Base-by-base conservation (phyloP, 2,329 filamentous ascomycete species). In the Nemania bipapillata region DNA sequence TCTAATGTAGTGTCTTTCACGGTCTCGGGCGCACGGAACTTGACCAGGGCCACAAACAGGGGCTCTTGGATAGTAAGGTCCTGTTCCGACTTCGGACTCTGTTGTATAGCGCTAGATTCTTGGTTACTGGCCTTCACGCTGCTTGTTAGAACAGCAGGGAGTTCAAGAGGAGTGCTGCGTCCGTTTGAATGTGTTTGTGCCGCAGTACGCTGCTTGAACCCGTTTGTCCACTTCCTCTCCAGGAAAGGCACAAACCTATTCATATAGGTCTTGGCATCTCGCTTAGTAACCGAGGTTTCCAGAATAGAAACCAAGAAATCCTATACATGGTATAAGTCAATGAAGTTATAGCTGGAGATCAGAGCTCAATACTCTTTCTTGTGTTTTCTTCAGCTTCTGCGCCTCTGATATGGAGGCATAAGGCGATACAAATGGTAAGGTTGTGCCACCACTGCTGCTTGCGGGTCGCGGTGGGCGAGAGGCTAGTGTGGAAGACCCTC, bases 181-280 rank as follows among this genome's bases (percentile, higher is more conserved):
- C 64, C 64, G 73, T 75, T 67, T 63, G 62, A 63, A 70, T 71
- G 74, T 64, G 76, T 71, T 67, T 77, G 73, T 17, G 65, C 40
- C 12, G 74, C 24, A 12, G 54, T 67, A 58, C 72, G 76, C 66
- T 74, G 76, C 79, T 78, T 74, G 73, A 76, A 71, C 74, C 70
- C 74, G 22, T 75, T 80, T 66, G 74, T 75, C 56, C 72, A 70
- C 63, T 76, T 79, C 71, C 76, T 79, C 73, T 78, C 74, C n/a
- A 79, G 73, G 20, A 73, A 76, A 60, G 70, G 77, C 67, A 69
- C 90, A 79, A 97, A 97, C 69, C 93, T 94, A 74, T 96, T 91
- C 17, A 99, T 86, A 77, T 97, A 99, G 42, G 92, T 90, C 80
- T 92, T 94, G 55, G 94, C 94, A 82, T 99, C 96, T 75, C 96